Conservation (phyloP, 208 protist species). For the Leishmania tropica region DNA sequence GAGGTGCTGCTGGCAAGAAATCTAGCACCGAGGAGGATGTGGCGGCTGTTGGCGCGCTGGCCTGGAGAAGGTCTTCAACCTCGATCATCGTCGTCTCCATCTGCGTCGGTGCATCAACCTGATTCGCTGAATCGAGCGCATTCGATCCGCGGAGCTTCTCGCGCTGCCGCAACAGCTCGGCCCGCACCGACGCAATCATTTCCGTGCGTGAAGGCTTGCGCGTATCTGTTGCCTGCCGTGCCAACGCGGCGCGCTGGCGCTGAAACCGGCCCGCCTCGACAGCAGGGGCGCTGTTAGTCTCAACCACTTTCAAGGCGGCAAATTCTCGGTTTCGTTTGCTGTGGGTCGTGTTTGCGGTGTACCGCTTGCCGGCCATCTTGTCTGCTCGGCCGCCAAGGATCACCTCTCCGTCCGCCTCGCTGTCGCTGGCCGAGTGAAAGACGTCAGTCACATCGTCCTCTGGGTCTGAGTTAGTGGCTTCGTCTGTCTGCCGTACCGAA, state of each 20-base stretch:
- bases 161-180: conserved; percentile 32
- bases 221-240: neutral
- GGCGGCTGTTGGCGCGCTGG: neutral
- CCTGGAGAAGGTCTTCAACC: conserved; percentile 22
- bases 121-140: neutral
- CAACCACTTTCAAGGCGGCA: conserved; percentile 31
- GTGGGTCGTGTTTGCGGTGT: neutral
- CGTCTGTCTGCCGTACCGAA: neutral
- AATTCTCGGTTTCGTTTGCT: conserved; percentile 30
- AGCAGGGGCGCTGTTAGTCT: conserved; percentile 4
- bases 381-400: conserved; percentile 16
- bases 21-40: neutral
- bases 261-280: neutral
- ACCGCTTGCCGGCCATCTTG: conserved; percentile 11
- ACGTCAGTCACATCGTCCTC: conserved; percentile 12
- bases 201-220: conserved; percentile 17
- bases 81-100: conserved; percentile 24
- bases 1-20: conserved; percentile 13
- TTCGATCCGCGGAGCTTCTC: conserved; percentile 10
- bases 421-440: conserved; percentile 25
- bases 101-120: conserved; percentile 1
- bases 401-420: conserved; percentile 7
- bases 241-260: conserved; percentile 14
- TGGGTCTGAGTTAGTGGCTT: neutral
- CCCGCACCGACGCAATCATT: conserved; percentile 30